phyloP scores from a whole-genome alignment of 2,329 filamentous ascomycete genomes.

The Samsoniella hepiali region DNA sequence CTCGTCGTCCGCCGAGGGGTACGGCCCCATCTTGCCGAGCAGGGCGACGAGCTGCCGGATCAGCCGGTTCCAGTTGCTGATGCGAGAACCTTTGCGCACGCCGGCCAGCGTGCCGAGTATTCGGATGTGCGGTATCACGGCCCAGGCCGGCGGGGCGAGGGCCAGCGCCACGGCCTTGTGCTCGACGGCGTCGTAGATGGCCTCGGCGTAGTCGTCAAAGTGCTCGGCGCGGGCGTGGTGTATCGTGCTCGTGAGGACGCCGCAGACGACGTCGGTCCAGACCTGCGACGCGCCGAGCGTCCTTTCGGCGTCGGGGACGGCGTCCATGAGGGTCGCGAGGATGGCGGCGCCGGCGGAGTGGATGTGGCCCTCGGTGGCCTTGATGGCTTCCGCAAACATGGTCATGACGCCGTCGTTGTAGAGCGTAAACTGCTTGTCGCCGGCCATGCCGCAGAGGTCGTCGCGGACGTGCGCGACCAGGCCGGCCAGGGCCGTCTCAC shows the following conservation, averaged over 20 bases:
- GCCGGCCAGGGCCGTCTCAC: constrained; percentile 66
- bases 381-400: constrained; percentile 80
- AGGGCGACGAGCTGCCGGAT: constrained; percentile 54
- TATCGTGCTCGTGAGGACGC: constrained; percentile 74
- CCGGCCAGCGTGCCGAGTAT: constrained; percentile 69
- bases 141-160: constrained; percentile 31
- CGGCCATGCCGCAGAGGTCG: constrained; percentile 57
- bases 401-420: constrained; percentile 90
- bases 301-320: constrained; percentile 50
- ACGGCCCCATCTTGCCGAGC: constrained; percentile 47
- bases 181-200: constrained; percentile 52
- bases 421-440: constrained; percentile 58
- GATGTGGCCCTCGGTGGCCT: constrained; percentile 56
- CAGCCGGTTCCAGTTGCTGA: constrained; percentile 68
- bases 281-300: constrained; percentile 43
- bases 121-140: constrained; percentile 47
- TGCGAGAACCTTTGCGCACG: constrained; percentile 75
- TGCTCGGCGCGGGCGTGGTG: constrained; percentile 76
- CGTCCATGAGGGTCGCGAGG: constrained; percentile 48
- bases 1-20: constrained; percentile 35
- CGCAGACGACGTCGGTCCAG: constrained; percentile 67
- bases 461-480: constrained; percentile 71
- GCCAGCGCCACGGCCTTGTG: constrained; percentile 26
- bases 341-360: constrained; percentile 59
- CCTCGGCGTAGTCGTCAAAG: constrained; percentile 64